Conservation (phyloP, 2,329 filamentous ascomycete species). For the Aspergillus aculeatus region DNA sequence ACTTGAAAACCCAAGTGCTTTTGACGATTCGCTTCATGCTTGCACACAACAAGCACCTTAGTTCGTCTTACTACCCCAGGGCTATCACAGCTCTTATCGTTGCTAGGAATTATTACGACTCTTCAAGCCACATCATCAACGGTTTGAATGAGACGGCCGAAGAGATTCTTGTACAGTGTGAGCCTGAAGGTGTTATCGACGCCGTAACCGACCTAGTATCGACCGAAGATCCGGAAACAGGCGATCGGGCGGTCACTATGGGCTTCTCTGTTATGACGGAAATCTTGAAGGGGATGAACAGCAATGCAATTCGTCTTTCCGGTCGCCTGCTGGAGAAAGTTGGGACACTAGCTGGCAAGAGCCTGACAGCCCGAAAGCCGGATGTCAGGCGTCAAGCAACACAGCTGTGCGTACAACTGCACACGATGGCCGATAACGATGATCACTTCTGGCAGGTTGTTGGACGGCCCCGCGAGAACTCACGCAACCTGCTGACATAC, state of each 20-base stretch:
- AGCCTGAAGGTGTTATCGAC: slow-evolving; percentile 17
- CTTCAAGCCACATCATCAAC: slow-evolving; percentile 41
- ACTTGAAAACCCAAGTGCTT: slow-evolving; percentile 45
- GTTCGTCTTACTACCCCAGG: slow-evolving; percentile 35
- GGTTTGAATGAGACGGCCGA: slow-evolving; percentile 41
- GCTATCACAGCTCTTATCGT: slow-evolving; percentile 39
- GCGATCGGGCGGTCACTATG: slow-evolving; percentile 35
- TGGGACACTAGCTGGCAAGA: slow-evolving; percentile 33
- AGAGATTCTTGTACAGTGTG: slow-evolving; percentile 33
- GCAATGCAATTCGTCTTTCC: slow-evolving; percentile 17
- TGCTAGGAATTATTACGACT: slow-evolving; percentile 39
- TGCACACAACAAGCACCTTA: slow-evolving; percentile 34
- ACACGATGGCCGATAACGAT: slow-evolving; percentile 29
- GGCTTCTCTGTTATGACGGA: slow-evolving; percentile 32
- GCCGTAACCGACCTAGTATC: slow-evolving; percentile 10
- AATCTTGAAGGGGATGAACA: slow-evolving; percentile 27
- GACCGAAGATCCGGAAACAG: slow-evolving; percentile 30
- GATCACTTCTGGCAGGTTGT: slow-evolving; percentile 31
- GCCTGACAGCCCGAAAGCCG: slow-evolving; percentile 34
- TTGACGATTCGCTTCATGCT: slow-evolving; percentile 43
- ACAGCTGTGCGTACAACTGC: slow-evolving; percentile 32
- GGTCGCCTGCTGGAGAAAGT: slow-evolving; percentile 26
- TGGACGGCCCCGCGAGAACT: slow-evolving; percentile 29
- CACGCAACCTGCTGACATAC: slow-evolving; percentile 38
- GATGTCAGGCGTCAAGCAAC: slow-evolving; percentile 41